These are phyloP conservation scores for Carallia pectinifolia DNA, from an alignment of 345 rosid genomes.

Conservation along the genomic window DNA sequence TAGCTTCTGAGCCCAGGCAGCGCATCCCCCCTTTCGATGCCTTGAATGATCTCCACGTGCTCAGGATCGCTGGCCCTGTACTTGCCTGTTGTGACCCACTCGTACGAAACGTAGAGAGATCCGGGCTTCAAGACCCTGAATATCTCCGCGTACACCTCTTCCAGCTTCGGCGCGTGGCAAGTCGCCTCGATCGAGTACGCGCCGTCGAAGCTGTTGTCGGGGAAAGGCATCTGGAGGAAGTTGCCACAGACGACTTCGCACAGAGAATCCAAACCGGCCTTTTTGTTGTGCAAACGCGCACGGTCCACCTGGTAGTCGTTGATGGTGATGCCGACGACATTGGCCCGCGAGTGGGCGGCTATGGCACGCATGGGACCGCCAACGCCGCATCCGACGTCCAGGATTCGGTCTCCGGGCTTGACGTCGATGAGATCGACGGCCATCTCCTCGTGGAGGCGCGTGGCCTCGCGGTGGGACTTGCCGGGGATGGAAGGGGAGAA, in stretches of 20 bases:
- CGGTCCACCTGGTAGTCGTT: conserved; percentile 94
- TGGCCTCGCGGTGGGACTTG: conserved; percentile 77
- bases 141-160: conserved; percentile 81
- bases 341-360: conserved; percentile 81
- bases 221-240: conserved; percentile 90
- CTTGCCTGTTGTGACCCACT: conserved; percentile 90
- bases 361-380: conserved; percentile 99
- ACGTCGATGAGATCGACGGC: conserved; percentile 78
- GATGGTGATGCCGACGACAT: conserved; percentile 86
- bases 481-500: conserved; percentile 84
- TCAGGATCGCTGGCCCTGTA: conserved; percentile 42
- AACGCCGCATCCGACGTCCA: conserved; percentile 93
- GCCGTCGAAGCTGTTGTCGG: conserved; percentile 76
- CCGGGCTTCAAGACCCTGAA: conserved; percentile 86
- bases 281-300: conserved; percentile 80
- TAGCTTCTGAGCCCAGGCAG: conserved; percentile 75
- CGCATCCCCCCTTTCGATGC: conserved; percentile 89
- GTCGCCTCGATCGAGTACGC: conserved; percentile 98
- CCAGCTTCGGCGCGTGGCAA: conserved; percentile 93
- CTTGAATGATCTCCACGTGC: conserved; percentile 78
- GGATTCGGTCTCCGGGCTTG: conserved; percentile 52
- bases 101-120: conserved; percentile 68
- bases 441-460: conserved; percentile 84
- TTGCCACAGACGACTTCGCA: conserved; percentile 90
- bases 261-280: conserved; percentile 69